A percentile compares a stretch with the other conserved stretches of the same genome.
Conservation (phyloP, 345 rosid genomes). For the Populus euphratica region DNA sequence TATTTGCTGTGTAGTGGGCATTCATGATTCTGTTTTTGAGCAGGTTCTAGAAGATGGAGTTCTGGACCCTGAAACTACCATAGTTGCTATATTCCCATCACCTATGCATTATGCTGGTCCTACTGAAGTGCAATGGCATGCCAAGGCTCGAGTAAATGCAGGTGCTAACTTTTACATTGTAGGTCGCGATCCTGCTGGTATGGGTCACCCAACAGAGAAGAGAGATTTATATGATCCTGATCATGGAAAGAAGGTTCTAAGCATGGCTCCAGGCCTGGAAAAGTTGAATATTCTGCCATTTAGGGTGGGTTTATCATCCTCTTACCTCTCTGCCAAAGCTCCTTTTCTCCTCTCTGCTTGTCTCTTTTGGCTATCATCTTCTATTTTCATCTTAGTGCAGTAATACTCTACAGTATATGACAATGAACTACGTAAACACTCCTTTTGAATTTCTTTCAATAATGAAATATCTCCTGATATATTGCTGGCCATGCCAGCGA, state of each 20-base stretch:
- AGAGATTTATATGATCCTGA: constrained; percentile 95
- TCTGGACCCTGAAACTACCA: constrained; percentile 86
- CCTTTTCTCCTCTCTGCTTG: not conserved
- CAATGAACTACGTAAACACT: too few species aligned
- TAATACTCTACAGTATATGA: not conserved
- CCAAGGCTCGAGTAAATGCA: constrained; percentile 91
- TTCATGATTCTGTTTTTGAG: constrained; percentile 1
- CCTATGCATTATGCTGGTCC: constrained; percentile 99
- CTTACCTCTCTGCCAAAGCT: not conserved
- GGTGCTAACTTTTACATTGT: constrained; percentile 98
- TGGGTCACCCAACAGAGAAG: constrained; percentile 94
- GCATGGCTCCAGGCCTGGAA: constrained; percentile 99
- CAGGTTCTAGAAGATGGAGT: constrained; percentile 92
- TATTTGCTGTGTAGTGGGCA: not conserved
- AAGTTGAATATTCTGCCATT: constrained; percentile 91
- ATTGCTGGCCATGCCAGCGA: not conserved
- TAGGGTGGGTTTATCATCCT: constrained; percentile 46
- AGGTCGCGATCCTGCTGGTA: constrained; percentile 98
- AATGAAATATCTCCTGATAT: too few species aligned
- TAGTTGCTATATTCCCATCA: constrained; percentile 92
- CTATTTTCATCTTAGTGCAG: not conserved
- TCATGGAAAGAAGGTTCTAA: constrained; percentile 89
- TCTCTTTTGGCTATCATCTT: not conserved
- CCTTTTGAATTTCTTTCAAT: too few species aligned
- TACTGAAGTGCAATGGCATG: constrained; percentile 99